Conservation (phyloP, 2,329 filamentous ascomycete species). For the Coniella vitis region DNA sequence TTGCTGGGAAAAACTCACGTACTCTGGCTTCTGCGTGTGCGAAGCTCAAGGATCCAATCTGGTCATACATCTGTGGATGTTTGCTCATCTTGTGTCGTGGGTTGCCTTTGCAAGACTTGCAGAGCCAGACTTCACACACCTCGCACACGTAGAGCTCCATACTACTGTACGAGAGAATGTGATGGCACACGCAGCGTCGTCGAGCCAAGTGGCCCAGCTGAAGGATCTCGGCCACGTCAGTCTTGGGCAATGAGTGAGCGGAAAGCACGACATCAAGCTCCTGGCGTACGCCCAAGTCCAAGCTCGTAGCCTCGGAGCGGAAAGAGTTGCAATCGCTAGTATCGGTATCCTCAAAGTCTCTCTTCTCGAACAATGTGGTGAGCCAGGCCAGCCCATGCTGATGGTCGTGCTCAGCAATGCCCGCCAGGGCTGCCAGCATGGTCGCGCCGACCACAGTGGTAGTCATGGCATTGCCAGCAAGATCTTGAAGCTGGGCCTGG, state of each 20-base stretch:
- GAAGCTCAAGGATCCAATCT: slow-evolving; percentile 2
- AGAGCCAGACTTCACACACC: slow-evolving; percentile 30
- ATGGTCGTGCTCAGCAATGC: neutral
- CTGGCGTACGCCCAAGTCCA: neutral
- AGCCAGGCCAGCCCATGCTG: neutral
- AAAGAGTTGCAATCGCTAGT: slow-evolving; percentile 3
- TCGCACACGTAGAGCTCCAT: slow-evolving; percentile 21
- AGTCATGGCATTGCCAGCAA: slow-evolving; percentile 77
- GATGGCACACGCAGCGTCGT: slow-evolving; percentile 31
- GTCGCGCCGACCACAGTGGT: slow-evolving; percentile 62
- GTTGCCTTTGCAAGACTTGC: slow-evolving; percentile 32
- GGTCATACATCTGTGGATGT: neutral
- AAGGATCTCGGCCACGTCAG: slow-evolving; percentile 7
- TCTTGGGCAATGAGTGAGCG: slow-evolving; percentile 15
- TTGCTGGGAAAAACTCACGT: slow-evolving; percentile 7
- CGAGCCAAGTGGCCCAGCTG: slow-evolving; percentile 18
- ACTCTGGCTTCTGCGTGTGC: slow-evolving; percentile 5
- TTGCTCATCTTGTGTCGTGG: slow-evolving; percentile 27
- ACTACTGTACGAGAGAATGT: slow-evolving; percentile 17
- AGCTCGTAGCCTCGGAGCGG: neutral
- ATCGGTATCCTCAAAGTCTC: neutral
- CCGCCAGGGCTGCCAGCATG: slow-evolving; percentile 47
- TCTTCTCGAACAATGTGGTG: neutral
- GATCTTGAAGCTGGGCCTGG: slow-evolving; percentile 54
- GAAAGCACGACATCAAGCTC: slow-evolving; percentile 2